Evolutionary conservation across 352 stramenopile genomes (phyloP), one percentile per base, ranked within the genome.

Genomic region (Phytopythium helicoides): DNA sequence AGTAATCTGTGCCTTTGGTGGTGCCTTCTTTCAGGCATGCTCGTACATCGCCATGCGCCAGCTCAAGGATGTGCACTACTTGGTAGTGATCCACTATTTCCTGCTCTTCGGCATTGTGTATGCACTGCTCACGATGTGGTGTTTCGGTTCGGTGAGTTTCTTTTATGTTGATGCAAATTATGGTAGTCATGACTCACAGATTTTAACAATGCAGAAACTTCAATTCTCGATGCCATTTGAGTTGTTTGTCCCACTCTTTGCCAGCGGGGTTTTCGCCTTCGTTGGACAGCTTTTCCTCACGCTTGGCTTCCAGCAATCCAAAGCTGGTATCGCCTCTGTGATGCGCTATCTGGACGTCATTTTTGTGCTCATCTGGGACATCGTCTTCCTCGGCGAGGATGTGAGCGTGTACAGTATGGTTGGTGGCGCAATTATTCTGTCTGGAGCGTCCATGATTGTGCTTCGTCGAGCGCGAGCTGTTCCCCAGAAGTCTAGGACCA

Each of bases 361-460:
- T 3, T 91, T 88, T 37, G 76, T 91, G 37, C 78, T 91, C 28
- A 58, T 87, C 3, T 75, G 75, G 67, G 81, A 88, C 54, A 76
- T 62, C 12, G 67, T 55, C 9, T 73, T 91, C 36, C 59, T 91
- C 3, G 70, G 74, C 15, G 81, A 89, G 35, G 33, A 67, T 18
- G 72, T 89, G 10, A 81, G 81, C 47, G 23, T 54, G 31, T 87
- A 68, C 65, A 89, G 76, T 48, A 66, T 91, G 26, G 18, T 88
- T 18, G 78, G 81, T 2, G 76, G 64, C 2, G 22, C 62, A 0
- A 77, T 89, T 19, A 87, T 91, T 49, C 47, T 81, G 51, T 55
- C 44, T 0, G 69, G 78, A 35, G 81, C 81, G 6, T 54, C 79
- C 8, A 46, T 64, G 14, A 88, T 92, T 39, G 76, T 72, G 9